Evolutionary conservation across 139 green algal species (phyloP), one percentile per base, ranked within the genome.

Genomic region (Coccomyxa sp.): DNA sequence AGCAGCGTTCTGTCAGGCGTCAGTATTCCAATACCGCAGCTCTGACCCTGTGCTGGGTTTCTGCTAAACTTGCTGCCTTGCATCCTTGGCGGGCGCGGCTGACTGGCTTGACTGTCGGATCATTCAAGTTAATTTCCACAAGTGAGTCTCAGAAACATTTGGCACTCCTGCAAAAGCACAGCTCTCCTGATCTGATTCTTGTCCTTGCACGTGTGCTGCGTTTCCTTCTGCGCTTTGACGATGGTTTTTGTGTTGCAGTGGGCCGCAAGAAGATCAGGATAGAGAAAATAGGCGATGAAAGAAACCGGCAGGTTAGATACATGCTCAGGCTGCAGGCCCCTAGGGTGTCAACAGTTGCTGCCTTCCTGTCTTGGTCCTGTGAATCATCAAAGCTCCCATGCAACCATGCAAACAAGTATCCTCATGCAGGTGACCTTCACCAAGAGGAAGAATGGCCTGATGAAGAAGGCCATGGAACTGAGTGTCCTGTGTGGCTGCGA

Each of bases 381-480:
- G 38, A 51, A 11, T 7, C 38, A 11, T 51, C 38, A 51, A 3
- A 51, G 38, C 38, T 51, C 38, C 38, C 38, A 51, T 51, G 63
- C 18, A n/a, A n/a, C 63, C 63, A 71, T 71, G 63, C 18, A 21
- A 71, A 21, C 21, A 21, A 15, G 63, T 3, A 15, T 15, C 1
- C 63, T 71, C 27, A 51, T 68, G 67, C 79, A 91, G 89, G 88
- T 85, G 3, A 89, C 84, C 23, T 93, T 91, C 67, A 71, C 82
- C 3, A 74, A 75, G 31, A 90, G 93, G 23, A 97, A 97, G 87
- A 95, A 95, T 74, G 90, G 88, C 4, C 87, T 97, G 12, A 91
- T 97, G 86, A 91, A 91, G 66, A 93, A 94, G 51, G 94, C 94
- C 0, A 96, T 95, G 93, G 94, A 97, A 86, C 87, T 97, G 57